Conservation (phyloP, 371 early-diverging fungal species). For the Rhizopus delemar region DNA sequence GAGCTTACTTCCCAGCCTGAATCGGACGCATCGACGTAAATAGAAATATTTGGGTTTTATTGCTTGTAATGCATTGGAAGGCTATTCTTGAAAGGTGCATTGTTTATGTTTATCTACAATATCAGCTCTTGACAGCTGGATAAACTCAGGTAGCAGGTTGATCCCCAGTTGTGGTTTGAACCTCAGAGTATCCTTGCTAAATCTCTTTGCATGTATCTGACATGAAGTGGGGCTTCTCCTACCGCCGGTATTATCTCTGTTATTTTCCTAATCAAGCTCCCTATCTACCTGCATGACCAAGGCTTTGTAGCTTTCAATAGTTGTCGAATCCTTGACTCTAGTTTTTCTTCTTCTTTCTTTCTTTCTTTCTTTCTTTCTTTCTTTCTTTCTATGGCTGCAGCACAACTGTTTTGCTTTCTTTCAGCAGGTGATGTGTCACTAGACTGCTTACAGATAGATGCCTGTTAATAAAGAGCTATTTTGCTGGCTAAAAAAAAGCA, state of each 20-base stretch:
- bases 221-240: background rate
- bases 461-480: too few species aligned
- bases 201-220: background rate
- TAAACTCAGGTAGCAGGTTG: background rate
- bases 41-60: background rate
- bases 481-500: too few species aligned
- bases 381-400: too few species aligned
- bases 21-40: slow-evolving; percentile 16
- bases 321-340: background rate
- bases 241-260: slow-evolving; percentile 5
- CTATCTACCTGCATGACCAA: slow-evolving; percentile 5
- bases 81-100: background rate
- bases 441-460: too few species aligned
- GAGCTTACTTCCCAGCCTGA: slow-evolving; percentile 18
- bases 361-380: too few species aligned
- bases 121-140: background rate
- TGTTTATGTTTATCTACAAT: background rate
- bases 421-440: too few species aligned
- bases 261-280: slow-evolving; percentile 3
- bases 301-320: background rate
- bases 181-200: background rate
- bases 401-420: too few species aligned
- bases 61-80: slow-evolving; percentile 3
- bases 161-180: background rate
- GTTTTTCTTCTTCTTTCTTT: background rate